Evolutionary conservation across 1,139 yeast genomes (phyloP).

Genomic region (Suhomyces maxii): DNA sequence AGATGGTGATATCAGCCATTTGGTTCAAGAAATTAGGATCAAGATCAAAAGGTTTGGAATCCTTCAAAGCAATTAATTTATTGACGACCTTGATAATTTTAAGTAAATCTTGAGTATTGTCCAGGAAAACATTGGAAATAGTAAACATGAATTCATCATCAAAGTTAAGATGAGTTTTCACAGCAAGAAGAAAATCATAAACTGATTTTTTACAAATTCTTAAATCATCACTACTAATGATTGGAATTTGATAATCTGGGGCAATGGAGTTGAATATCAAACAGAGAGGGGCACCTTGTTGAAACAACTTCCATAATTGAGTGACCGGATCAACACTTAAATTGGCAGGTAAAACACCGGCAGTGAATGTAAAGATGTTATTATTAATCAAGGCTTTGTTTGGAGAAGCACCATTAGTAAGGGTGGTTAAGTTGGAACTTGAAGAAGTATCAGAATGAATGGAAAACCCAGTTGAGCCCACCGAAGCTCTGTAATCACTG

Average conservation of each 20-base stretch:
- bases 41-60: conserved; percentile 11
- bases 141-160: conserved; percentile 80
- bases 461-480: conserved; percentile 27
- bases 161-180: conserved; percentile 72
- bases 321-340: conserved; percentile 88
- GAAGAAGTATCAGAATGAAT: conserved; percentile 25
- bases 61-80: conserved; percentile 53
- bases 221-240: conserved; percentile 72
- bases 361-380: conserved; percentile 60
- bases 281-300: conserved; percentile 92
- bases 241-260: conserved; percentile 40
- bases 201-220: conserved; percentile 86
- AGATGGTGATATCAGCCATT: conserved; percentile 30
- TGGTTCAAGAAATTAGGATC: conserved; percentile 7
- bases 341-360: conserved; percentile 74
- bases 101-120: conserved; percentile 74
- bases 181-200: conserved; percentile 86
- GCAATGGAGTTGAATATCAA: conserved; percentile 67
- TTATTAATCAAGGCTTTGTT: conserved; percentile 19
- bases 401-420: conserved; percentile 7
- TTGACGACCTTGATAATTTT: conserved; percentile 73
- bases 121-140: conserved; percentile 84
- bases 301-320: conserved; percentile 82
- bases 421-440: conserved; percentile 14
- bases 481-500: conserved; percentile 31